Evolutionary conservation across 2,329 filamentous ascomycete species (phyloP), one percentile per base, ranked within the genome.

Genomic region (Amesomyces nigricolor): DNA sequence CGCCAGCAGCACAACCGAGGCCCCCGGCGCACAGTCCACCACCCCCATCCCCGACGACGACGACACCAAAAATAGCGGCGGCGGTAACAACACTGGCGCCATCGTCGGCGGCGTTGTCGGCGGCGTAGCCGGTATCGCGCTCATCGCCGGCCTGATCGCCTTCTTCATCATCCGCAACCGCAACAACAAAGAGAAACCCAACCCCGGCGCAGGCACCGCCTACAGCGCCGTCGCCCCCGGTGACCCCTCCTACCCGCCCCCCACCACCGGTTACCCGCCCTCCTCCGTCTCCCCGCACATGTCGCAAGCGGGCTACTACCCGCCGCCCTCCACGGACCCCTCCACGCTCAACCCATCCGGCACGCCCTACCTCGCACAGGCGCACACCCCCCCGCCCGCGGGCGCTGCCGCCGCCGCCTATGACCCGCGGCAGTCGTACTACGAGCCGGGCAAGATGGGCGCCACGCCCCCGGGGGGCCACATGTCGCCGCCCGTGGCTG

Each of bases 51-150:
- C 47, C 0, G 5, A 17, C 1, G 6, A 44, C 29, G 13, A 14
- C 44, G 32, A 13, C 32, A 7, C 5, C 32, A 35, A 35, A 35
- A 14, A 11, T 29, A 44, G 42, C 17, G 55, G 30, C 29, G 40
- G 32, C 42, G 51, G 55, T 50, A 60, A 19, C 38, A 67, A 64
- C 57, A 64, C 60, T 0, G 65, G 64, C 10, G 63, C 65, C 39
- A 67, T 71, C 17, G 64, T 67, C 8, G 68, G 67, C 40, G 64
- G 67, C 8, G 65, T 64, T 1, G 58, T 71, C 8, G 69, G 68
- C 53, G 68, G 67, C 0, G 26, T 67, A 7, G 61, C 58, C 4
- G 63, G 56, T 22, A 17, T 67, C 0, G 57, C 63, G 4, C 55
- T 70, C 1, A 56, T 70, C 14, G 56, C 63, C 5, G 61, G 58